A percentile compares a stretch with the other conserved stretches of the same genome.
phyloP scores from a whole-genome alignment of 306 rosid species.

The Ormosia emarginata region DNA sequence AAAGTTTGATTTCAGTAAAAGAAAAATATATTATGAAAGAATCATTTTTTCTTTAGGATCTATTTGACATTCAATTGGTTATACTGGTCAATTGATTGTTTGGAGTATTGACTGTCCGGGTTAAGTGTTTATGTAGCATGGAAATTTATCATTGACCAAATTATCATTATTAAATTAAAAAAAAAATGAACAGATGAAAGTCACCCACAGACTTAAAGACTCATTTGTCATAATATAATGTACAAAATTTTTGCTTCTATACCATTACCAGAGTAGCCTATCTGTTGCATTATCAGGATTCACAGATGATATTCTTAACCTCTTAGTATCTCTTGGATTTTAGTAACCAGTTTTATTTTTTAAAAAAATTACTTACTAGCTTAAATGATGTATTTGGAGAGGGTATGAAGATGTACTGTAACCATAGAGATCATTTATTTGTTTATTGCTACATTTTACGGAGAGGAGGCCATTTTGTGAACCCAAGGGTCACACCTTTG shows the following conservation, averaged over 20 bases:
- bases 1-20: conserved; percentile 1
- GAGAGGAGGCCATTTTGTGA: background rate
- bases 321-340: background rate
- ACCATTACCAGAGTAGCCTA: background rate
- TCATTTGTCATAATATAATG: background rate
- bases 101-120: background rate
- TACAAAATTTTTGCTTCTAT: background rate
- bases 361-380: background rate
- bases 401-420: background rate
- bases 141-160: background rate
- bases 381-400: background rate
- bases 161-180: background rate
- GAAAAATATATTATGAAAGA: background rate
- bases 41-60: background rate
- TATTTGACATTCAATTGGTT: background rate
- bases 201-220: background rate
- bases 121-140: background rate
- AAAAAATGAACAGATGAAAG: background rate
- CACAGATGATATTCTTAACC: background rate
- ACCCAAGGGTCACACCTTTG: background rate
- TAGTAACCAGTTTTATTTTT: background rate
- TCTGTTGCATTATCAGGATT: background rate
- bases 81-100: background rate
- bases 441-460: background rate
- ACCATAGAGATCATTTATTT: background rate